phyloP scores from a whole-genome alignment of 805 yeast species.

The Pichia exigua region DNA sequence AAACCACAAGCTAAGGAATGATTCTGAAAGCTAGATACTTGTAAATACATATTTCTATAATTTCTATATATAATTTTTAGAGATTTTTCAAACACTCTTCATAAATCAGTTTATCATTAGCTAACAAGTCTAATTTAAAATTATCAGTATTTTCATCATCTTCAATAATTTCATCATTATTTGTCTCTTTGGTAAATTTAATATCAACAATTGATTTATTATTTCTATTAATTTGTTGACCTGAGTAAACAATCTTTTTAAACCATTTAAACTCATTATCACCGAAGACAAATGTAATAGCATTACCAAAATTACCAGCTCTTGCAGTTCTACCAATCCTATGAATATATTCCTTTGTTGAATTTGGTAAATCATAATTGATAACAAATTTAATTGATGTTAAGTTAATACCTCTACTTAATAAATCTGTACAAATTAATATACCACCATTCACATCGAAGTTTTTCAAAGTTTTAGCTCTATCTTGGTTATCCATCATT shows the following conservation, averaged over 20 bases:
- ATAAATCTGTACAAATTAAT: slow-evolving; percentile 77
- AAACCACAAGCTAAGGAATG: slow-evolving; percentile 49
- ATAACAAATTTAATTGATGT: slow-evolving; percentile 62
- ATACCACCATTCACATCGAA: slow-evolving; percentile 46
- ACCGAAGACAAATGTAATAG: slow-evolving; percentile 67
- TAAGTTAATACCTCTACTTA: slow-evolving; percentile 93
- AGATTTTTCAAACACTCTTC: slow-evolving; percentile 32
- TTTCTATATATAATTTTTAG: neutral
- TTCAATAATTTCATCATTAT: slow-evolving; percentile 1
- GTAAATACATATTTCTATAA: slow-evolving; percentile 2
- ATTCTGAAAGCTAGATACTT: slow-evolving; percentile 1
- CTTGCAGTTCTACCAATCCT: slow-evolving; percentile 97
- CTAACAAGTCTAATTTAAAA: slow-evolving; percentile 27
- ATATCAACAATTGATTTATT: slow-evolving; percentile 29
- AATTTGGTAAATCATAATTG: slow-evolving; percentile 85
- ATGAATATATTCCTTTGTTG: slow-evolving; percentile 89
- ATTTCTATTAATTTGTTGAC: slow-evolving; percentile 46
- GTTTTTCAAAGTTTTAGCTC: slow-evolving; percentile 49
- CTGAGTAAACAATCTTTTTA: slow-evolving; percentile 36
- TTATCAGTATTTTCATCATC: neutral
- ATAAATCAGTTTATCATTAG: slow-evolving; percentile 34
- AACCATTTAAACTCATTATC: slow-evolving; percentile 70
- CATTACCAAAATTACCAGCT: slow-evolving; percentile 73
- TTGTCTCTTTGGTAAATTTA: slow-evolving; percentile 21
- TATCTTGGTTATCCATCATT: slow-evolving; percentile 43